Base-by-base conservation (phyloP, 2,329 filamentous ascomycete genomes). In the Xylariaceae sp. region DNA sequence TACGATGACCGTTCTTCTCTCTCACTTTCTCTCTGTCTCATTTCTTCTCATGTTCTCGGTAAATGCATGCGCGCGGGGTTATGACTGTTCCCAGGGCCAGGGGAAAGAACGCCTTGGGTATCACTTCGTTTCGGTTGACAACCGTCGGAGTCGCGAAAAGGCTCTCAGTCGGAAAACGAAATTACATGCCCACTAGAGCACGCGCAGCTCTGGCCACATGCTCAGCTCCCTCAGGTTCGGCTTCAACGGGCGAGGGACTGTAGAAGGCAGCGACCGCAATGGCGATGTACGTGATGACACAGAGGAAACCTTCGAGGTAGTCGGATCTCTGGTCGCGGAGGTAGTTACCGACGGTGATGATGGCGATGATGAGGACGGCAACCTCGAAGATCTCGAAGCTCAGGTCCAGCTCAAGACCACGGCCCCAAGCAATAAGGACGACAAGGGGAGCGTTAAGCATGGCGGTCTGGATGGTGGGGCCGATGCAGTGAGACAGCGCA, bases 321-420 rank as follows among this genome's bases (percentile, higher is more conserved):
- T 96, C 95, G 62, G 86, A 90, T 79, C 94, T 93, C 66, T 90
- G 86, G 71, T 97, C 92, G 53, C 91, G 81, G 57, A 97, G 76
- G 75, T 96, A 96, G 62, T 91, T 90, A 1, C 92, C 91, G 44
- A 96, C 89, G 0, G 92, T 90, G 48, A 97, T 78, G 67, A 96
- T 93, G 34, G 90, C 85, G 23, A 97, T 80, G 58, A 97, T 85
- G 7, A 97, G 78, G 64, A 95, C 81, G 58, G 88, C 83, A 17
- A 95, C 82, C 76, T 95, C 90, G 77, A 96, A 96, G 11, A 92
- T 80, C 67, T 94, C 89, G 71, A 96, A 96, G 71, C 91, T 87
- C 55, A 96, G 79, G 63, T 89, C 86, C 83, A 97, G 90, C 4
- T 78, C 70, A 67, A 85, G 85, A 59, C 75, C 74, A 42, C 92